phyloP scores from a whole-genome alignment of 768 basidiomycete species.

The Mycena albidolilacea region DNA sequence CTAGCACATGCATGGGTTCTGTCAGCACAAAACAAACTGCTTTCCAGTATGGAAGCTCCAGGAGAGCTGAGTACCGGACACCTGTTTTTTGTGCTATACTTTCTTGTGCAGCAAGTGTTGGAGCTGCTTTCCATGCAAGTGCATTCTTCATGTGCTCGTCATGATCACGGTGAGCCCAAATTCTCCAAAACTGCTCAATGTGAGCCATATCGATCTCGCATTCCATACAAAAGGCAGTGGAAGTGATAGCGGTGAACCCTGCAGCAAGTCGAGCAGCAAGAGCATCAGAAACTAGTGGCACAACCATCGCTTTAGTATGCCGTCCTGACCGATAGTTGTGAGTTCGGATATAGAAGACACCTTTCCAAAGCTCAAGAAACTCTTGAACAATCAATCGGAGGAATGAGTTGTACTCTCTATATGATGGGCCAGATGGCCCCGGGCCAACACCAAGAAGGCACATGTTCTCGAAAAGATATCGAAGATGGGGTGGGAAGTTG shows the following conservation, averaged over 20 bases:
- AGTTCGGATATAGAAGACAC: constrained; percentile 47
- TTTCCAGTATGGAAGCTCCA: constrained; percentile 58
- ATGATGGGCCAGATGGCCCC: constrained; percentile 52
- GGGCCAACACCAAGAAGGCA: constrained; percentile 55
- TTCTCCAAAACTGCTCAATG: constrained; percentile 36
- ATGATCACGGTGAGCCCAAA: constrained; percentile 42
- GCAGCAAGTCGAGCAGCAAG: constrained; percentile 47
- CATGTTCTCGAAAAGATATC: constrained; percentile 51
- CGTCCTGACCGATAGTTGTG: constrained; percentile 31
- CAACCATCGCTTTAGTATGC: constrained; percentile 37
- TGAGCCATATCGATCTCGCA: constrained; percentile 44
- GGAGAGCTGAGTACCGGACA: constrained; percentile 49
- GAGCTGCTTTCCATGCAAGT: constrained; percentile 45
- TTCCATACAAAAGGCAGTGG: constrained; percentile 47
- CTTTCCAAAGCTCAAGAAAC: constrained; percentile 41
- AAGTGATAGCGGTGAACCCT: constrained; percentile 41
- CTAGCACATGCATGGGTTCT: constrained; percentile 58
- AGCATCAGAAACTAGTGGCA: constrained; percentile 49
- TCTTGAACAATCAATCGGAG: constrained; percentile 48
- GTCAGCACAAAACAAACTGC: constrained; percentile 45
- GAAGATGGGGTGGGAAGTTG: constrained; percentile 40
- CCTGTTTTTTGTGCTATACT: constrained; percentile 42
- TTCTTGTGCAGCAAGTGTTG: constrained; percentile 31
- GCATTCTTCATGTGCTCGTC: constrained; percentile 30
- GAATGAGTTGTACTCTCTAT: constrained; percentile 51